These are phyloP conservation scores for Saraca asoca DNA, from an alignment of 331 rosid species.

Conservation along the genomic window DNA sequence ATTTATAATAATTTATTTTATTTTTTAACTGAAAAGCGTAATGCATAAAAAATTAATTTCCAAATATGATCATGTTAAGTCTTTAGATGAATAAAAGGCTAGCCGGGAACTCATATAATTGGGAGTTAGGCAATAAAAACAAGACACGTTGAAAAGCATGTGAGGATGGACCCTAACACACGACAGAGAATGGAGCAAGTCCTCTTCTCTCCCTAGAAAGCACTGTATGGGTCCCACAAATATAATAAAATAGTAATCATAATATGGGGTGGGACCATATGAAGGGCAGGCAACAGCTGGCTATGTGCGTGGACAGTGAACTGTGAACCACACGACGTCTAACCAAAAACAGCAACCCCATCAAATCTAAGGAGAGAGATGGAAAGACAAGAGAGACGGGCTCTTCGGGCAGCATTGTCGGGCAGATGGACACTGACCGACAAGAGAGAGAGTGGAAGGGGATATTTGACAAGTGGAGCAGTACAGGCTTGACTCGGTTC, in stretches of 20 bases:
- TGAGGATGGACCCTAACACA: neutral
- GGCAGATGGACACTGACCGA: neutral
- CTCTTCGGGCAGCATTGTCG: constrained; percentile 17
- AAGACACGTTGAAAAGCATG: constrained; percentile 41
- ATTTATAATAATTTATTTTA: too few relatives aligned
- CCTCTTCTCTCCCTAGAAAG: neutral
- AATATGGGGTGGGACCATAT: constrained; percentile 4
- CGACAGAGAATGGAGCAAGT: constrained; percentile 29
- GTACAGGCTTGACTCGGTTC: too few relatives aligned
- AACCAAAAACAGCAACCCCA: neutral
- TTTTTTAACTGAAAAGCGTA: too few relatives aligned
- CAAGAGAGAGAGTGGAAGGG: too few relatives aligned
- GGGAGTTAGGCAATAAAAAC: constrained; percentile 1
- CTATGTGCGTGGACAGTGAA: constrained; percentile 38
- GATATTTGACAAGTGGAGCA: too few relatives aligned
- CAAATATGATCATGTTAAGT: too few relatives aligned
- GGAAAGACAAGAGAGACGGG: neutral
- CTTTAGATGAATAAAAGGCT: too few relatives aligned
- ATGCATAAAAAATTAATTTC: too few relatives aligned
- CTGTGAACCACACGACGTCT: constrained; percentile 42
- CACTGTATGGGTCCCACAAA: too few relatives aligned
- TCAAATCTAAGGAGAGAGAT: constrained; percentile 7
- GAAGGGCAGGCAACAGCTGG: constrained; percentile 47
- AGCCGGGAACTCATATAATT: constrained; percentile 7
- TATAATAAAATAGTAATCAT: too few relatives aligned